Conservation (phyloP, 2,329 filamentous ascomycete genomes). For the Trichoderma oligosporum region DNA sequence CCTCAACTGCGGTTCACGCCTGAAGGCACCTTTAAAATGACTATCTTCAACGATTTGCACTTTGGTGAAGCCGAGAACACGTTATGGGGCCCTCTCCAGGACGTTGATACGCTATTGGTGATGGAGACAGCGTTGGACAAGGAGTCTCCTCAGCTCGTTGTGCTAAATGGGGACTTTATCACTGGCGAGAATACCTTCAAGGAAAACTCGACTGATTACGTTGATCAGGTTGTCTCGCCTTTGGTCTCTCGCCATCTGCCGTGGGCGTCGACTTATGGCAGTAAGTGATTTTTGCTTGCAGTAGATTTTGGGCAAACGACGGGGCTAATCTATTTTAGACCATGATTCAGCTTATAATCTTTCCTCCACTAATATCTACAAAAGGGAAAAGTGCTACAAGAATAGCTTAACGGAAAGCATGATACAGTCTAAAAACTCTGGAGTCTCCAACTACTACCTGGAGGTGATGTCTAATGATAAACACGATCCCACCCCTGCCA, state of each 20-base stretch:
- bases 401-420: neutral
- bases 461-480: neutral
- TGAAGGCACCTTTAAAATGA: slow-evolving; percentile 4
- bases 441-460: neutral
- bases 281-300: neutral
- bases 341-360: neutral
- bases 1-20: neutral
- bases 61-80: slow-evolving; percentile 2
- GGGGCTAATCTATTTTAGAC: neutral
- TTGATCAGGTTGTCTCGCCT: neutral
- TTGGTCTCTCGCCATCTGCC: neutral
- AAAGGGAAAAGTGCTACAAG: neutral
- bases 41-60: slow-evolving; percentile 4
- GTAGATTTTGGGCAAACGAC: neutral
- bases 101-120: slow-evolving; percentile 1
- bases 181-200: neutral
- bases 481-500: neutral
- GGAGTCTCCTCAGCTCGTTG: neutral
- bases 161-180: neutral
- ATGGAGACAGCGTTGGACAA: neutral
- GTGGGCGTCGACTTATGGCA: neutral
- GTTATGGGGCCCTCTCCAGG: slow-evolving; percentile 1
- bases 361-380: neutral
- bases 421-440: neutral
- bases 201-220: neutral